phyloP scores from a whole-genome alignment of 208 protist species.

The Crithidia brevicula region DNA sequence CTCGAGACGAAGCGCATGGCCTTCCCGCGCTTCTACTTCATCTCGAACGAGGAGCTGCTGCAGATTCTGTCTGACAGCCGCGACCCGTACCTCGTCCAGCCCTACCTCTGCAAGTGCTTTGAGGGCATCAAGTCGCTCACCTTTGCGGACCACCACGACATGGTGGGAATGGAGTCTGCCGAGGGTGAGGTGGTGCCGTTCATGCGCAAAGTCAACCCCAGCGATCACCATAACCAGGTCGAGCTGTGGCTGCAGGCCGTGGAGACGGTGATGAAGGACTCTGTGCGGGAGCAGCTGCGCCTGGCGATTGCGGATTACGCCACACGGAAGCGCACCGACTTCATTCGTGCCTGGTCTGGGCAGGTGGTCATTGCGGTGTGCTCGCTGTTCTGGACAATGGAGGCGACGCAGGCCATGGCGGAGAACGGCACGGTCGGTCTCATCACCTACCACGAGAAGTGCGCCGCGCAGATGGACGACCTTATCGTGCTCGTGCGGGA shows the following conservation, averaged over 20 bases:
- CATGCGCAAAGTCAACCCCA: slow-evolving; percentile 82
- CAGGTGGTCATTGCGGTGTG: slow-evolving; percentile 94
- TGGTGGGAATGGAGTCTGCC: slow-evolving; percentile 91
- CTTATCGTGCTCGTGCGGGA: slow-evolving; percentile 94
- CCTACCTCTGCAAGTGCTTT: slow-evolving; percentile 97
- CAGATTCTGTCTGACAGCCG: slow-evolving; percentile 97
- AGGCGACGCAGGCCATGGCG: slow-evolving; percentile 91
- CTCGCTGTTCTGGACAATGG: slow-evolving; percentile 94
- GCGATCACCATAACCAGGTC: slow-evolving; percentile 90
- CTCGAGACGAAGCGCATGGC: slow-evolving; percentile 98
- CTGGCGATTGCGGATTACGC: slow-evolving; percentile 89
- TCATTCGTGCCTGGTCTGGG: slow-evolving; percentile 93
- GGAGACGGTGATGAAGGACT: slow-evolving; percentile 93
- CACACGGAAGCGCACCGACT: slow-evolving; percentile 77
- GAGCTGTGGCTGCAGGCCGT: slow-evolving; percentile 96
- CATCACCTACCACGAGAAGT: slow-evolving; percentile 90
- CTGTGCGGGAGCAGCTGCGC: slow-evolving; percentile 84
- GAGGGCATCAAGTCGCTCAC: slow-evolving; percentile 94
- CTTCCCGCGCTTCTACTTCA: slow-evolving; percentile 98
- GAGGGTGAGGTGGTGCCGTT: slow-evolving; percentile 92
- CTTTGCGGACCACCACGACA: slow-evolving; percentile 93
- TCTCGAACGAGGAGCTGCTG: slow-evolving; percentile 95
- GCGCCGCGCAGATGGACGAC: slow-evolving; percentile 87
- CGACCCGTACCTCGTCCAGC: slow-evolving; percentile 95
- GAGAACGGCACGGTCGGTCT: slow-evolving; percentile 85